These are phyloP conservation scores for Oryza officinalis DNA, from an alignment of 176 grass and related monocot genomes.

Conservation along the genomic window DNA sequence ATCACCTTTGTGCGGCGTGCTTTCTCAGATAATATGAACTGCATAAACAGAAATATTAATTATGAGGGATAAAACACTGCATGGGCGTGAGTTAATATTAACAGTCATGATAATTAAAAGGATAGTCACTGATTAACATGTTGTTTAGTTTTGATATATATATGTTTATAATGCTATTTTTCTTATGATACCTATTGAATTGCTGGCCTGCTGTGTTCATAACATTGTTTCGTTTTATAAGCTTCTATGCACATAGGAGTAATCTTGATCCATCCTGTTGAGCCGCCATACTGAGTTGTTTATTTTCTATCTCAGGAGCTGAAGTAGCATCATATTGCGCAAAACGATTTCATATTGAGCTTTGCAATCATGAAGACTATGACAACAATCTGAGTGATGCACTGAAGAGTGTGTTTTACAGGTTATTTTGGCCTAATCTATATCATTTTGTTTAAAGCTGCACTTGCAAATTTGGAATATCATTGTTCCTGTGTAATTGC, in stretches of 20 bases:
- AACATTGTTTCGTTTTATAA: neutral
- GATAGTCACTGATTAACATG: neutral
- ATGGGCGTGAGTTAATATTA: neutral
- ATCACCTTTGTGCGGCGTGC: neutral
- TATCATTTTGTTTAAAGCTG: neutral
- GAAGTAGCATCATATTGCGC: conserved; percentile 30
- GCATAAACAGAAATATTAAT: neutral
- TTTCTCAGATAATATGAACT: neutral
- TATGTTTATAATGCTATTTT: neutral
- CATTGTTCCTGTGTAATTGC: conserved; percentile 19
- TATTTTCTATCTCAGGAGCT: conserved; percentile 34
- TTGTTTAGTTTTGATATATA: neutral
- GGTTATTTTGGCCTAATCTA: conserved; percentile 25
- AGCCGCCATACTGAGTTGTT: neutral
- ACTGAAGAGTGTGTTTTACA: conserved; percentile 7
- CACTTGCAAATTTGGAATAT: conserved; percentile 1
- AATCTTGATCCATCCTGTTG: neutral
- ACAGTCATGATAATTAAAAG: neutral
- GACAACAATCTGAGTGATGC: neutral
- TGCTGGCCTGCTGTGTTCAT: neutral
- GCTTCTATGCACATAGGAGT: neutral
- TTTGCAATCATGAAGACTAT: neutral
- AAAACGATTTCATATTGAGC: conserved; percentile 12
- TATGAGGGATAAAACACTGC: neutral
- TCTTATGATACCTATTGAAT: neutral